phyloP scores from a whole-genome alignment of 768 basidiomycete species.

The Strobilomyces dryophilus region DNA sequence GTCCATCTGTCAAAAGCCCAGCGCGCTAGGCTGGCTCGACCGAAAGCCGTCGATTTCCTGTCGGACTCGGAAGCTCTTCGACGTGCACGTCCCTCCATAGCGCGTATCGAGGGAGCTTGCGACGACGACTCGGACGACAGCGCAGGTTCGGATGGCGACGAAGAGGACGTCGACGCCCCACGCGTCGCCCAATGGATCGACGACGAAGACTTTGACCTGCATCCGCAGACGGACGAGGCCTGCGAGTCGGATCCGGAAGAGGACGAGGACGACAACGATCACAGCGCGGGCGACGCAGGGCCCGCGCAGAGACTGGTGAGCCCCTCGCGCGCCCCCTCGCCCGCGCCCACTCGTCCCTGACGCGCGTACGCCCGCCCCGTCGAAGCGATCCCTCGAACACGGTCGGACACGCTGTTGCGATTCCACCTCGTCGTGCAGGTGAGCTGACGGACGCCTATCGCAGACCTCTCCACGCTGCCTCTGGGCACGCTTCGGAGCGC shows the following conservation, averaged over 20 bases:
- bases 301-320: conserved; percentile 19
- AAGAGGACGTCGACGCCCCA: conserved; percentile 38
- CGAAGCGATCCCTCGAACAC: conserved; percentile 30
- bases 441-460: conserved; percentile 4
- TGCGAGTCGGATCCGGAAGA: conserved; percentile 13
- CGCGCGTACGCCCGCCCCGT: neutral
- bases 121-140: conserved; percentile 29
- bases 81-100: neutral
- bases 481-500: conserved; percentile 63
- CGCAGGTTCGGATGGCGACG: conserved; percentile 9
- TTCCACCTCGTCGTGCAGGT: neutral
- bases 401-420: conserved; percentile 11
- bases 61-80: conserved; percentile 7
- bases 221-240: conserved; percentile 9
- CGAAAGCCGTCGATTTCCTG: conserved; percentile 16
- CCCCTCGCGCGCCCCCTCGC: neutral
- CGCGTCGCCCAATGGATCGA: conserved; percentile 62
- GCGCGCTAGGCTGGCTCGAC: conserved; percentile 8
- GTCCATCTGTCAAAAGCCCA: conserved; percentile 4
- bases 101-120: neutral
- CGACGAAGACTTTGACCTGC: conserved; percentile 36
- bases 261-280: neutral
- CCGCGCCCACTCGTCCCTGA: neutral
- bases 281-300: neutral
- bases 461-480: conserved; percentile 59